phyloP scores from a whole-genome alignment of 116 monocot species.

The Phalaenopsis hybrid region DNA sequence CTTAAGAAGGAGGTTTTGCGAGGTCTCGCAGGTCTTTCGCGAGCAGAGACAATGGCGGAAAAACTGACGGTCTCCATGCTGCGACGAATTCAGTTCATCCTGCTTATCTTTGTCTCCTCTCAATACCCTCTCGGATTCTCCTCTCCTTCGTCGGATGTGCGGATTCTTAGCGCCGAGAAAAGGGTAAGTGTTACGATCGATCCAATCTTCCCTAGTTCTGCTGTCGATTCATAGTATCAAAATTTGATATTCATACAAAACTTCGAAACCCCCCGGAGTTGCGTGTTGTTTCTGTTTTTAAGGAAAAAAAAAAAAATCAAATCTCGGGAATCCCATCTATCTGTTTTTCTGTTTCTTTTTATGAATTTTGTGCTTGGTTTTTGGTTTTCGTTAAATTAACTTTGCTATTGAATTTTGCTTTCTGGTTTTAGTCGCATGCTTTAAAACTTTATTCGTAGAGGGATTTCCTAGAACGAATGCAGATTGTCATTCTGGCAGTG shows the following conservation, averaged over 20 bases:
- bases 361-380: not conserved
- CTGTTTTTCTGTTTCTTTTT: not conserved
- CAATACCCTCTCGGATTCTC: conserved; percentile 8
- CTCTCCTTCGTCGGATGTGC: conserved; percentile 24
- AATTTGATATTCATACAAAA: not conserved
- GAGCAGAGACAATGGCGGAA: conserved; percentile 4
- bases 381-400: not conserved
- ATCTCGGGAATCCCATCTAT: not conserved
- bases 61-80: not conserved
- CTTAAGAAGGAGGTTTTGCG: not conserved
- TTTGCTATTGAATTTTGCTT: not conserved
- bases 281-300: not conserved
- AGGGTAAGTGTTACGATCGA: conserved; percentile 23
- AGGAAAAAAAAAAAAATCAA: not conserved
- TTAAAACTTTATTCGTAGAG: not conserved
- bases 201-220: not conserved
- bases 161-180: conserved; percentile 48
- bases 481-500: not conserved
- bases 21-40: not conserved
- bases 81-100: not conserved
- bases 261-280: not conserved
- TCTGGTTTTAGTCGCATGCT: not conserved
- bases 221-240: not conserved
- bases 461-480: not conserved
- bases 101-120: conserved; percentile 3